These are phyloP conservation scores for Erysiphe pulchra DNA, from an alignment of 2,329 filamentous ascomycete genomes.

Conservation along the genomic window DNA sequence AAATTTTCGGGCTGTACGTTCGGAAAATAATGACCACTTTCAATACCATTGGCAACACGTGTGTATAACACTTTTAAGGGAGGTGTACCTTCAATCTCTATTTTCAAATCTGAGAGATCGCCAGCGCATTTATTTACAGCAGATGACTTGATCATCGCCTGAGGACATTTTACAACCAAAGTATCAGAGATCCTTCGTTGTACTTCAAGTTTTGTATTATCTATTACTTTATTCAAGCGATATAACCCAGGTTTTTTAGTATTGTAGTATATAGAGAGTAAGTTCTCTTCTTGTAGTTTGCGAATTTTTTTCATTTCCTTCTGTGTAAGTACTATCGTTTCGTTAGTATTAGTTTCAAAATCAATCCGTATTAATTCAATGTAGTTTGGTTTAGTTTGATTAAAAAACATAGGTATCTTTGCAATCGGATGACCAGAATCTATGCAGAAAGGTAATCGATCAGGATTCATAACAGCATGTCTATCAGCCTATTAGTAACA, in stretches of 20 bases:
- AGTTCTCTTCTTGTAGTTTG: slow-evolving; percentile 31
- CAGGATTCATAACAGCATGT: slow-evolving; percentile 68
- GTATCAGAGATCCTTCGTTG: slow-evolving; percentile 52
- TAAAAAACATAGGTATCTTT: slow-evolving; percentile 67
- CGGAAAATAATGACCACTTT: slow-evolving; percentile 72
- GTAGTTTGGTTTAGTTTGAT: slow-evolving; percentile 68
- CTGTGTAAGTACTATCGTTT: slow-evolving; percentile 49
- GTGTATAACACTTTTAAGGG: slow-evolving; percentile 86
- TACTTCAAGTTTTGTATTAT: slow-evolving; percentile 84
- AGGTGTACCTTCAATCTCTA: slow-evolving; percentile 70
- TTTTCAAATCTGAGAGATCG: slow-evolving; percentile 61
- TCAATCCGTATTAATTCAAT: slow-evolving; percentile 80
- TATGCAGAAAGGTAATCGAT: slow-evolving; percentile 59
- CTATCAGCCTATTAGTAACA: slow-evolving; percentile 16
- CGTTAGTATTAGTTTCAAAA: slow-evolving; percentile 53
- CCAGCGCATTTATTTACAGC: slow-evolving; percentile 51
- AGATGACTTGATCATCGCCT: slow-evolving; percentile 42
- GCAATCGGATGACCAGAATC: slow-evolving; percentile 33
- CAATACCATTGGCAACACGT: slow-evolving; percentile 58
- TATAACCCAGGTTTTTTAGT: slow-evolving; percentile 80
- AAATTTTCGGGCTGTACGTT: slow-evolving; percentile 80
- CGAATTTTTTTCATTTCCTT: slow-evolving; percentile 44
- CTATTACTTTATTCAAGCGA: slow-evolving; percentile 58
- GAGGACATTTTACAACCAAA: slow-evolving; percentile 66
- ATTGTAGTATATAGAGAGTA: slow-evolving; percentile 43